Evolutionary conservation across 345 rosid genomes (phyloP).

Genomic region (Schrenkiella parvula): DNA sequence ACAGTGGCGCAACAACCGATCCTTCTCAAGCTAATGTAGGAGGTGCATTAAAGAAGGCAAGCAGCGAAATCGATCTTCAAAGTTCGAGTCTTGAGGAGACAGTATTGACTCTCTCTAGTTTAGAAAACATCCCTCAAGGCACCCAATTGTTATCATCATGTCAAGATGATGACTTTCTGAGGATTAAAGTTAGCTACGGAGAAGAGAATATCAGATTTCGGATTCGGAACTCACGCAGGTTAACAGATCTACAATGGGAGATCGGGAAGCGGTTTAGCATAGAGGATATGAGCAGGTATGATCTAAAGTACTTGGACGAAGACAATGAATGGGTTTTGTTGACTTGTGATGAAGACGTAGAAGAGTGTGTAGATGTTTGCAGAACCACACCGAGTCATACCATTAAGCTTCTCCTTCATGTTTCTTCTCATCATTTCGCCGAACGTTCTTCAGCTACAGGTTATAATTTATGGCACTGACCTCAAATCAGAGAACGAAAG

Average conservation of each 20-base stretch:
- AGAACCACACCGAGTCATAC: slow-evolving; percentile 48
- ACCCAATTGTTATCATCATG: slow-evolving; percentile 26
- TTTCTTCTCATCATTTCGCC: slow-evolving; percentile 46
- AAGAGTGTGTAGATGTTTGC: slow-evolving; percentile 71
- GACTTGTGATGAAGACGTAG: slow-evolving; percentile 85
- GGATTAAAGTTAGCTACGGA: slow-evolving; percentile 62
- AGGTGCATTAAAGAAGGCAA: slow-evolving; percentile 33
- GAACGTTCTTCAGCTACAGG: slow-evolving; percentile 42
- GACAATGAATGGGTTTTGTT: slow-evolving; percentile 89
- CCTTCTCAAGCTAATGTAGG: slow-evolving; percentile 18
- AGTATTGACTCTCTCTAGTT: slow-evolving; percentile 29
- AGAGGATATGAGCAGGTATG: slow-evolving; percentile 51
- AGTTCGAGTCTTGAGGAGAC: slow-evolving; percentile 43
- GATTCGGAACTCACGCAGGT: slow-evolving; percentile 46
- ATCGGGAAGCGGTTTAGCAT: slow-evolving; percentile 61
- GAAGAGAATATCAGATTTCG: slow-evolving; percentile 69
- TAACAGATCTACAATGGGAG: slow-evolving; percentile 55
- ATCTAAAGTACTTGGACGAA: slow-evolving; percentile 89
- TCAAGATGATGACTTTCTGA: slow-evolving; percentile 45
- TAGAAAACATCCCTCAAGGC: slow-evolving; percentile 33
- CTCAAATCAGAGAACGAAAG: neutral
- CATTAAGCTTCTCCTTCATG: slow-evolving; percentile 61
- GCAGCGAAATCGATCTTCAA: slow-evolving; percentile 48
- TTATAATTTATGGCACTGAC: slow-evolving; percentile 32
- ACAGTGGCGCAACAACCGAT: slow-evolving; percentile 29